Base-by-base conservation (phyloP, 2,329 filamentous ascomycete genomes). In the Cladophialophora chaetospira region DNA sequence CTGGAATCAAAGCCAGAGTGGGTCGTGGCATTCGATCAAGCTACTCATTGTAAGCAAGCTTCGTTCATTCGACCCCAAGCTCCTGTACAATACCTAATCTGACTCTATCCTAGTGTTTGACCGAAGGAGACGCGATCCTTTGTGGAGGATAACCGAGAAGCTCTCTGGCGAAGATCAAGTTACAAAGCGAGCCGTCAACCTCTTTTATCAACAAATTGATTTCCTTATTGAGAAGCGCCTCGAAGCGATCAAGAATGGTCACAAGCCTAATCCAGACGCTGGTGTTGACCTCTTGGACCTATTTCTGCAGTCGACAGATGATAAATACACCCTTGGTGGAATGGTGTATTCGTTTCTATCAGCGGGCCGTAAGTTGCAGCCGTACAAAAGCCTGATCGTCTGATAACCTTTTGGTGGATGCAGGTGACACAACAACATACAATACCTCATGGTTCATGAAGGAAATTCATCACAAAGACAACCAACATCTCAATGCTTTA, bases 231-330 rank as follows among this genome's bases (percentile, higher is more conserved):
- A 55, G 29, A 58, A 58, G 40, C 56, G 56, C 31, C 56, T 58
- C 38, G 38, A 51, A 9, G 28, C 35, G 19, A 58, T 54, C 31
- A 42, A 40, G 8, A 46, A 58, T 40, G 56, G 56, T 28, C 55
- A 58, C 19, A 58, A 58, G 17, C 51, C 56, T 28, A 40, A 55
- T 23, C 51, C 51, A 17, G 45, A 50, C 38, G 40, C 23, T 21
- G 56, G 56, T 10, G 51, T 58, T 15, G 56, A 58, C 38, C 56
- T 58, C 47, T 31, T 58, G 4, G 56, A 58, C 46, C 51, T 58
- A 11, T 58, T 58, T 15, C 26, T 58, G 43, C 50, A 58, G 31
- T 55, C 56, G 36, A 58, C 56, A 29, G 49, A 35, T 28, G 51
- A 55, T 25, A 36, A 28, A 15, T 55, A 58, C 15, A 54, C 50